phyloP scores from a whole-genome alignment of 148 eudicot genomes.

The Vaccinium myrtillus region DNA sequence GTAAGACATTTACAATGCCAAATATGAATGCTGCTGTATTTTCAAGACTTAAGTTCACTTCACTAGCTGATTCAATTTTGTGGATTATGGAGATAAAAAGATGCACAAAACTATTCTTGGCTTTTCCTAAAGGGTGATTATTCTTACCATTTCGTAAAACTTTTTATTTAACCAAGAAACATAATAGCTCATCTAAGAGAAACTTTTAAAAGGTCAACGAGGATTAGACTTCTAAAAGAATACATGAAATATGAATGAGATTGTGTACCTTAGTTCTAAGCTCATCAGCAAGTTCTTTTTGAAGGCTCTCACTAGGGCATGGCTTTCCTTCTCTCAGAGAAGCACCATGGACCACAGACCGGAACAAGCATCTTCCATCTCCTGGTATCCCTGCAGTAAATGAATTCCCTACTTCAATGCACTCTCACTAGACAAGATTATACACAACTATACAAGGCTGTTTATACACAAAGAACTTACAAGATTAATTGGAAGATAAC shows the following conservation, averaged over 20 bases:
- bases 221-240: not conserved
- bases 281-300: conserved; percentile 77
- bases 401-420: not conserved
- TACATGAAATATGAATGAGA: not conserved
- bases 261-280: conserved; percentile 58
- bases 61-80: not conserved
- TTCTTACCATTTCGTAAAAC: not conserved
- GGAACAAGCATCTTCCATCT: conserved; percentile 86
- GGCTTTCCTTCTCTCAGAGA: conserved; percentile 62
- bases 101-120: not conserved
- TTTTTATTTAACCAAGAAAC: not conserved
- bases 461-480: not conserved
- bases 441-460: not conserved
- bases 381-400: conserved; percentile 68
- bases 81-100: not conserved
- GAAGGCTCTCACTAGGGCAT: conserved; percentile 56
- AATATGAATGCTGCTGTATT: not conserved
- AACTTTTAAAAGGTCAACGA: not conserved
- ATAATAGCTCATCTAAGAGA: not conserved
- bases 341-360: conserved; percentile 79
- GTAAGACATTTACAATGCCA: not conserved
- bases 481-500: not conserved
- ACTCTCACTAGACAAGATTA: not conserved
- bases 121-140: not conserved
- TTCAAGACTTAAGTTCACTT: conserved; percentile 4